Evolutionary conservation across 192 early-diverging fungal genomes (phyloP), one percentile per base, ranked within the genome.

Genomic region (Gonapodya prolifera): DNA sequence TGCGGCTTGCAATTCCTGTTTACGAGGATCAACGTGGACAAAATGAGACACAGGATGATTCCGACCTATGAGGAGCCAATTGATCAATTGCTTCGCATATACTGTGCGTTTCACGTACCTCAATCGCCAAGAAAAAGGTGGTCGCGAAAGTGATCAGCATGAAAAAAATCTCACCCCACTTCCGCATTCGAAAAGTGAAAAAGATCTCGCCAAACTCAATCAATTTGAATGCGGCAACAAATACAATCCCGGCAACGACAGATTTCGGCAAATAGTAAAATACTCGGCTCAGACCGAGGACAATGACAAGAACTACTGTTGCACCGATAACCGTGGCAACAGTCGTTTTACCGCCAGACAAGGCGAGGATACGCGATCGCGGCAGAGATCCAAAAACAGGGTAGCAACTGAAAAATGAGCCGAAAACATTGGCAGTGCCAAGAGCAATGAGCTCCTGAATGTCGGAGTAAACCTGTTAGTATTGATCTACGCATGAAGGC

Each of bases 401-500:
- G 23, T 61, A 61, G 69, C 79, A 75, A 1, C 85, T 83, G 36
- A 86, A 75, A 69, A 84, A 78, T 2, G 83, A 83, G 0, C 79
- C 79, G 1, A 83, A 32, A 35, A 86, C n/a, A 74, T 86, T 86
- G 2, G 82, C 83, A 31, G 70, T 73, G 1, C 83, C 83, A n/a
- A 86, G 77, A 1, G 85, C 83, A 81, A 86, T 81, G 29, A 86
- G 73, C 71, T 85, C 86, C 0, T 79, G 78, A 79, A 84, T 78
- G 31, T 80, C 83, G 35, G 75, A 78, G 16, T 82, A 82, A 23
- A 83, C 80, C n/a, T n/a, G 81, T 82, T 69, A 69, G n/a, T n/a
- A n/a, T n/a, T n/a, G n/a, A n/a, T n/a, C n/a, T n/a, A n/a, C n/a
- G n/a, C n/a, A n/a, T n/a, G n/a, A n/a, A n/a, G n/a, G n/a, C n/a